Evolutionary conservation across 129 eudicot species (phyloP), one percentile per base, ranked within the genome.

Genomic region (sunflower (Helianthus annuus)): DNA sequence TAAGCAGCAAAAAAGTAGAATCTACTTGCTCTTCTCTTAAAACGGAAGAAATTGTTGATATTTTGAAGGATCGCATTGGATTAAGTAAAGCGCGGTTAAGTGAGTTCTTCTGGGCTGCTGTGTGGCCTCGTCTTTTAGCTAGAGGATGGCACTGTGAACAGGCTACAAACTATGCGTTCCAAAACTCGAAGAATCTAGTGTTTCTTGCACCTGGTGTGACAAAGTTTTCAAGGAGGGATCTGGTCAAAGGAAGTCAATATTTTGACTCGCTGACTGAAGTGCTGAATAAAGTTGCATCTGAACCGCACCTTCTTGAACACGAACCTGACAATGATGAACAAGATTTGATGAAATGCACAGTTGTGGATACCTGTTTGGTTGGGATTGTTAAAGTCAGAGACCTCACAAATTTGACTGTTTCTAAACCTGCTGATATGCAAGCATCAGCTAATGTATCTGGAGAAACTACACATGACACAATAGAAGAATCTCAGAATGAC

Each of bases 51-150:
- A 82, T 84, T 10, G 59, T 82, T 17, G 61, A 75, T 32, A 66
- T 75, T 16, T 79, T 87, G 48, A 87, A 87, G 4, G 82, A 81
- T 38, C 76, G 81, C n/a, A 74, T 79, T 15, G 85, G 85, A 12
- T 68, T 87, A 32, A 84, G 84, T 66, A 82, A 87, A 77, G 82
- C 74, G 10, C 69, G 83, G 49, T 68, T 87, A 13, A 78, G 55
- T 15, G 93, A 87, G 29, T 72, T 87, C 38, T 87, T 87, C 56
- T 87, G 93, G 93, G 87, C 78, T 22, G 87, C 85, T 14, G 87
- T 87, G 10, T 87, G 89, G 93, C 93, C 93, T 27, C 93, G 93
- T n/a, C 79, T 87, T 16, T 73, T 82, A 48, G 93, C 85, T 15
- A 82, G 64, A 67, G 93, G 93, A 24, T 87, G 93, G 93, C 89